Evolutionary conservation across 495 filamentous ascomycete species (phyloP).

Genomic region (Eremomyces bilateralis): DNA sequence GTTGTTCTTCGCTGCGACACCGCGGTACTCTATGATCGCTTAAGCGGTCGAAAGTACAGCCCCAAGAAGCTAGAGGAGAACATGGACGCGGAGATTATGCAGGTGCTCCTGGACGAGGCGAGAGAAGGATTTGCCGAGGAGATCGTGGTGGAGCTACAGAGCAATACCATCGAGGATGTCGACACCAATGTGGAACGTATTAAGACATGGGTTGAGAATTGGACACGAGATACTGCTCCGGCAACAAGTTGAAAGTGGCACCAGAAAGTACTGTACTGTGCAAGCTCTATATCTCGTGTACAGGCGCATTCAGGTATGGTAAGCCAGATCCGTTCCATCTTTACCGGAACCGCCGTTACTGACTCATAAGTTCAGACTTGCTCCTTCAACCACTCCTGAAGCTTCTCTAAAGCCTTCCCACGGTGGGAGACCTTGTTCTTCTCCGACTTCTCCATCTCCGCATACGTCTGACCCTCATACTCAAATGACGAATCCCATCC

Average conservation of each 20-base stretch:
- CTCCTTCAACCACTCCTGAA: constrained; percentile 57
- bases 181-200: constrained; percentile 75
- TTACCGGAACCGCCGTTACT: too few species aligned
- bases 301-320: too few species aligned
- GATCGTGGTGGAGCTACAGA: constrained; percentile 75
- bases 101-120: constrained; percentile 79
- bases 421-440: constrained; percentile 94
- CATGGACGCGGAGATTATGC: constrained; percentile 92
- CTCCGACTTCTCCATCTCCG: constrained; percentile 79
- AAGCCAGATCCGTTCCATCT: too few species aligned
- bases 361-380: constrained; percentile 4
- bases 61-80: constrained; percentile 89
- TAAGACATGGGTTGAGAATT: constrained; percentile 55
- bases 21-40: constrained; percentile 62
- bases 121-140: constrained; percentile 68
- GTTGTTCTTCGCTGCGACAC: constrained; percentile 72
- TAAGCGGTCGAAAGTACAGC: constrained; percentile 53
- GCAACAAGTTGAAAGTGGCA: too few species aligned
- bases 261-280: too few species aligned
- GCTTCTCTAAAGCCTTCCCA: constrained; percentile 58
- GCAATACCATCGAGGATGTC: constrained; percentile 60
- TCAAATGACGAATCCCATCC: constrained; percentile 97
- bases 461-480: constrained; percentile 83
- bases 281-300: too few species aligned
- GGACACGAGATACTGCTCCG: constrained; percentile 52